Base-by-base conservation (phyloP, 2,329 filamentous ascomycete genomes). In the Talaromyces albobiverticillius region DNA sequence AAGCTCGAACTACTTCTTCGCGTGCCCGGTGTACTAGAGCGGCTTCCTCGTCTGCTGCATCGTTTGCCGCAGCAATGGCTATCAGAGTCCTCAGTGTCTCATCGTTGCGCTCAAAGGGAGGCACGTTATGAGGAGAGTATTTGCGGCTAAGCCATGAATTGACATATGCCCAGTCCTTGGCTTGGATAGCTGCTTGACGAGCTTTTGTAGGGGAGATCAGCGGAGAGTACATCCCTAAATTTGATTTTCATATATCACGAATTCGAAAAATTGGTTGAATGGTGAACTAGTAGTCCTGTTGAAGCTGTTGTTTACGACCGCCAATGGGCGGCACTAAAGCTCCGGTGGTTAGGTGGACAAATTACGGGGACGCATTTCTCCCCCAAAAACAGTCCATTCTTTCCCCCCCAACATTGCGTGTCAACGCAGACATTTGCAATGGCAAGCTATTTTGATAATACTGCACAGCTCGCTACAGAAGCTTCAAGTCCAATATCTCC, bases 101-200 rank as follows among this genome's bases (percentile, higher is more conserved):
- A 26, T 87, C 80, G 66, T 94, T 96, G 63, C 90, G 86, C 74
- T 97, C 93, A 69, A 96, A 96, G 0, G 79, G 67, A 0, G 90
- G 91, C 0, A 86, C 75, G 0, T 80, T 68, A 43, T 81, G 82
- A 26, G 82, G 81, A 42, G 80, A 79, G 61, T 88, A 89, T 65
- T 88, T 88, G 56, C 82, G 80, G 43, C 80, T 78, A 10, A 96
- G 83, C 92, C 93, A 97, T 62, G 79, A 78, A 71, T 95, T 90
- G 61, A 96, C 82, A 61, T 89, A 90, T 53, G 85, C 86, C 93
- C 93, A 97, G 72, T 96, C 92, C 67, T 93, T 92, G 45, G 90
- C 89, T 59, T 88, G 85, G 11, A 88, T 88, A 58, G 89, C 88
- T 61, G 90, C 88, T 57, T 88, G 86, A 56, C 90, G 87, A 20